A percentile compares a stretch with the other conserved stretches of the same genome.
phyloP scores from a whole-genome alignment of 257 asterid genomes.

The Solanum bulbocastanum region DNA sequence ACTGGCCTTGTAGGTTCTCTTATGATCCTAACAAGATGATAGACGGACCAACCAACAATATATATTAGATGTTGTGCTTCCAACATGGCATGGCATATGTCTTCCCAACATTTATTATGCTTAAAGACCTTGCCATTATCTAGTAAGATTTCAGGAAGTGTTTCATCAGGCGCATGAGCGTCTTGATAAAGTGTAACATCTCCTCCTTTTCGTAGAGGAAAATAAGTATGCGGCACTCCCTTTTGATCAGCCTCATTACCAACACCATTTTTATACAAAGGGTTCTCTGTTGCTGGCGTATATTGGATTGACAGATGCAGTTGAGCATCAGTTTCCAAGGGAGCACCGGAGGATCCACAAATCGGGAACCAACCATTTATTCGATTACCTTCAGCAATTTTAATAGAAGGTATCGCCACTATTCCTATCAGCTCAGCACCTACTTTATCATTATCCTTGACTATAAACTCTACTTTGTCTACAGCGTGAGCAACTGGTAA shows the following conservation, averaged over 20 bases:
- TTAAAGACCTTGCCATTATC: conserved; percentile 27
- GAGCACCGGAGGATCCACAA: conserved; percentile 49
- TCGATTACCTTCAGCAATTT: conserved; percentile 42
- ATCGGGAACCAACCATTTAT: conserved; percentile 82
- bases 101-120: conserved; percentile 72
- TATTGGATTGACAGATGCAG: conserved; percentile 49
- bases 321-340: conserved; percentile 59
- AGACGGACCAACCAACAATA: conserved; percentile 67
- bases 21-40: conserved; percentile 51
- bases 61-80: conserved; percentile 74
- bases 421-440: conserved; percentile 84
- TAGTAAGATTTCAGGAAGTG: conserved; percentile 45
- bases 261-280: conserved; percentile 34
- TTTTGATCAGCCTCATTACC: conserved; percentile 2
- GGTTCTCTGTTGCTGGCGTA: conserved; percentile 36
- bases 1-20: conserved; percentile 65
- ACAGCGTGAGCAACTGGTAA: conserved; percentile 89
- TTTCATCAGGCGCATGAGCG: conserved; percentile 62
- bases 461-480: conserved; percentile 65
- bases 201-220: conserved; percentile 73
- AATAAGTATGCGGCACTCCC: conserved; percentile 61
- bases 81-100: conserved; percentile 58
- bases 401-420: conserved; percentile 45
- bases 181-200: conserved; percentile 63
- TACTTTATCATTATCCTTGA: conserved; percentile 77